Evolutionary conservation across 768 basidiomycete genomes (phyloP).

Genomic region (Galerina marginata): DNA sequence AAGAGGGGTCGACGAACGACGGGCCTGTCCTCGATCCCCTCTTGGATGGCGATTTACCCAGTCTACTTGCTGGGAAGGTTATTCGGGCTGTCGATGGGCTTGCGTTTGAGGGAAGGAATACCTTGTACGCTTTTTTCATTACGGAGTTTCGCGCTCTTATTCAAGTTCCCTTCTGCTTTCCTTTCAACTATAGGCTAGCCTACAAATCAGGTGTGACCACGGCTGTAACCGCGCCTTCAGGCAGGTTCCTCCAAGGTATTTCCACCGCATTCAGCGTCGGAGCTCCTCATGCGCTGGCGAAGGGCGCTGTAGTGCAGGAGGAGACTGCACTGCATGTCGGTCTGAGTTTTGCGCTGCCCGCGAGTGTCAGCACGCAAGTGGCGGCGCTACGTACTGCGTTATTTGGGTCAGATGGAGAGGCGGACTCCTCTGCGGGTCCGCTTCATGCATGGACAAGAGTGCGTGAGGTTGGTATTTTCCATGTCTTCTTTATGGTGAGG

Average conservation of each 20-base stretch:
- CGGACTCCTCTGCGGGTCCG: slow-evolving; percentile 28
- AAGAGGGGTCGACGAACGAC: slow-evolving; percentile 71
- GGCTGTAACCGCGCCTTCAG: slow-evolving; percentile 64
- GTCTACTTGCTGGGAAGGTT: slow-evolving; percentile 51
- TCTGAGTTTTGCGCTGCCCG: slow-evolving; percentile 38
- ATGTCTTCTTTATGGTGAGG: not conserved
- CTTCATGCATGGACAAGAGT: slow-evolving; percentile 38
- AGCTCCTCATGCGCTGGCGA: slow-evolving; percentile 60
- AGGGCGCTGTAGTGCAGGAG: slow-evolving; percentile 69
- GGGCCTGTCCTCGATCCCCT: slow-evolving; percentile 64
- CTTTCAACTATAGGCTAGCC: slow-evolving; percentile 56
- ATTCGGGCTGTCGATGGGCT: slow-evolving; percentile 70
- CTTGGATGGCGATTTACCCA: slow-evolving; percentile 36
- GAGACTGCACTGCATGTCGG: slow-evolving; percentile 69
- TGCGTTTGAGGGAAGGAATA: slow-evolving; percentile 56
- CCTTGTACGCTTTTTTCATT: slow-evolving; percentile 45
- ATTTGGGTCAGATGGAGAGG: slow-evolving; percentile 25
- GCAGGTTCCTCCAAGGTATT: slow-evolving; percentile 66
- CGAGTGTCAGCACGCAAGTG: slow-evolving; percentile 69
- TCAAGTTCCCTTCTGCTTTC: not conserved
- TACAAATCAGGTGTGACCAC: slow-evolving; percentile 78
- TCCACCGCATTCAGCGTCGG: slow-evolving; percentile 68
- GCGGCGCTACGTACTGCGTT: slow-evolving; percentile 57
- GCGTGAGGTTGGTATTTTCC: slow-evolving; percentile 33
- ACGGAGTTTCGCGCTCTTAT: not conserved